Evolutionary conservation across 2,329 filamentous ascomycete genomes (phyloP).

Genomic region (Aspergillus ibericus): DNA sequence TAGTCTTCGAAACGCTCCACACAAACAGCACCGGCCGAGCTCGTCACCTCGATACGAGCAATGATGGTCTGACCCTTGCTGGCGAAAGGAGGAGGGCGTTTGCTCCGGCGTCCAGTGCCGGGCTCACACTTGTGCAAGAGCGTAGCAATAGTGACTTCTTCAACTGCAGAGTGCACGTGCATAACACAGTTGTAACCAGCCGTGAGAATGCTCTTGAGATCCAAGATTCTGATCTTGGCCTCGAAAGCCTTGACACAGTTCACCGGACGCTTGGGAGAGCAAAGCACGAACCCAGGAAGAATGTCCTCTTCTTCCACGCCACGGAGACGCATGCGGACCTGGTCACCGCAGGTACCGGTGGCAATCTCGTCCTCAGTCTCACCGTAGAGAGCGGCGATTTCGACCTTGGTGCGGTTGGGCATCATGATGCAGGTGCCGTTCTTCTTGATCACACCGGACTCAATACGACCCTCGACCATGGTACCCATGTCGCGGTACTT

Average conservation of each 20-base stretch:
- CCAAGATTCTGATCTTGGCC: constrained; percentile 92
- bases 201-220: constrained; percentile 89
- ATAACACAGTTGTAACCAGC: constrained; percentile 97
- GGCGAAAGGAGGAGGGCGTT: constrained; percentile 87
- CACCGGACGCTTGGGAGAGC: constrained; percentile 88
- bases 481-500: constrained; percentile 98
- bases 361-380: constrained; percentile 92
- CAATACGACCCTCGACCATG: constrained; percentile 96
- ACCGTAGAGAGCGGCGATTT: constrained; percentile 83
- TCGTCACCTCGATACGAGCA: constrained; percentile 82
- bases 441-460: constrained; percentile 92
- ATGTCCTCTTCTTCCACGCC: constrained; percentile 98
- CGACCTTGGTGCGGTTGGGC: constrained; percentile 83
- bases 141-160: constrained; percentile 89
- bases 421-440: constrained; percentile 84
- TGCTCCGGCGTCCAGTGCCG: constrained; percentile 89
- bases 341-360: constrained; percentile 85
- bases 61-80: constrained; percentile 81
- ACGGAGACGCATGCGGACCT: constrained; percentile 86
- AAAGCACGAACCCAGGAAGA: constrained; percentile 90
- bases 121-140: constrained; percentile 94
- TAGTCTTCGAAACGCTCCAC: constrained; percentile 96
- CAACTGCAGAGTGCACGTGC: constrained; percentile 94
- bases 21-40: constrained; percentile 82
- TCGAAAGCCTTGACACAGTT: constrained; percentile 89